Base-by-base conservation (phyloP, 306 rosid species). In the Canavalia gladiata region DNA sequence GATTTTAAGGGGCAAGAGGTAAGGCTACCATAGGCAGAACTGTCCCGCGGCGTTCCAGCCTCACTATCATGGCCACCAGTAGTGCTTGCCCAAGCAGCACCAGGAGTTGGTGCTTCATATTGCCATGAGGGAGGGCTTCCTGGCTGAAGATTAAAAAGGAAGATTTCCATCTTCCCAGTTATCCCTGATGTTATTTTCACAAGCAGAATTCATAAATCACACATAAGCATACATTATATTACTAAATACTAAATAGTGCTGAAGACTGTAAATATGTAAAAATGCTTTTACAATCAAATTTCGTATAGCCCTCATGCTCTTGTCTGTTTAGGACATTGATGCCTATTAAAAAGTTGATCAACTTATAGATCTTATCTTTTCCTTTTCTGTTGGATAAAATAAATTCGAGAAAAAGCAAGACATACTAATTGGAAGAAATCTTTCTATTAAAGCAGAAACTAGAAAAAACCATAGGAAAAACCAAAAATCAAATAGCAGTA, bases 81-180 rank as follows among this genome's bases (percentile, higher is more conserved):
- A 68, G 99, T 92, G 84, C 77, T 94, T 31, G 94, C 94, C 99
- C 99, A 96, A 83, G 94, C 98, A 72, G 98, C 91, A 86, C 99
- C 98, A 71, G 99, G 99, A 86, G 98, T 96, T 67, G 99, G 99
- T 42, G 99, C 98, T 92, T 96, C 99, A 45, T 93, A 92, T 5
- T 89, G 82, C 41, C 97, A 91, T n/a, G 96, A 91, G 83, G 94
- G 89, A 66, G 99, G 97, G 79, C 99, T 96, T 76, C 98, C 99
- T 4, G 97, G 92, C 98, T 96, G 93, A 84, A 25, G 2, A 69
- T 59, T 68, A 83, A 68, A 34, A 59, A 25, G 62, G 59, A 7
- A 37, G 99, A 82, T 96, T 96, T 77, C 94, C 99, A 69, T 96
- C 99, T 83, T 96, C 99, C 98, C 98, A 96, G 78, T 90, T 90